Percentiles rank a stretch among this genome's conserved stretches.
Evolutionary conservation across 2,329 filamentous ascomycete species (phyloP).

Genomic region (Sphaerulina vaccinii): DNA sequence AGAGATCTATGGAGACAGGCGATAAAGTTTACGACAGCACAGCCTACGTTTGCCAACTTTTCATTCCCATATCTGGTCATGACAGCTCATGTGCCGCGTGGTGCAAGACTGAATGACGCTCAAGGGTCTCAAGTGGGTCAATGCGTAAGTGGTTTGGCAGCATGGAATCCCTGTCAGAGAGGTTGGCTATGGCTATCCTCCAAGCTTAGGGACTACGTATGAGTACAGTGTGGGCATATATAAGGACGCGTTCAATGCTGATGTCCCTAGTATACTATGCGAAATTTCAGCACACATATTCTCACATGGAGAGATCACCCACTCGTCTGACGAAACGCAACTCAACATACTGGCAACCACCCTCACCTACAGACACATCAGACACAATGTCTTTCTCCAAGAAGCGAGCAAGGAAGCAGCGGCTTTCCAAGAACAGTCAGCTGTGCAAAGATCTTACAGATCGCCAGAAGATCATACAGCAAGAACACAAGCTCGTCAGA

Average conservation of each 20-base stretch:
- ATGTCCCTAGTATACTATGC: background rate
- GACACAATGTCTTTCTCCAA: slow-evolving; percentile 6
- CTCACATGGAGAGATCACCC: background rate
- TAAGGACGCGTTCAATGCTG: background rate
- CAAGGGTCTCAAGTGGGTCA: slow-evolving; percentile 6
- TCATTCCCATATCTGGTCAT: background rate
- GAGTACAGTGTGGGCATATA: background rate
- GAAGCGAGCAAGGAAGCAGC: slow-evolving; percentile 5
- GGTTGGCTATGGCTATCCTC: slow-evolving; percentile 1
- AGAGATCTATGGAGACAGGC: background rate
- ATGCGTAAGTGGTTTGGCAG: background rate
- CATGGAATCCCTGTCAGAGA: slow-evolving; percentile 8
- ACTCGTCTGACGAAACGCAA: background rate
- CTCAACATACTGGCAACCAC: background rate
- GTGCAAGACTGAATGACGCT: background rate
- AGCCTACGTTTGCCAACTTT: slow-evolving; percentile 1
- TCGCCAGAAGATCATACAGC: background rate
- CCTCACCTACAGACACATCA: background rate
- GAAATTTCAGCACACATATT: background rate
- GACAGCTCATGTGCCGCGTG: background rate
- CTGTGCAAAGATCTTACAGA: slow-evolving; percentile 5
- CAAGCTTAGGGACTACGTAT: slow-evolving; percentile 1
- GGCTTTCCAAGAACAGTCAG: slow-evolving; percentile 4
- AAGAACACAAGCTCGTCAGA: slow-evolving; percentile 5
- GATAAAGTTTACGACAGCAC: slow-evolving; percentile 6